Base-by-base conservation (phyloP, 345 rosid genomes). In the Ceriops zippeliana region DNA sequence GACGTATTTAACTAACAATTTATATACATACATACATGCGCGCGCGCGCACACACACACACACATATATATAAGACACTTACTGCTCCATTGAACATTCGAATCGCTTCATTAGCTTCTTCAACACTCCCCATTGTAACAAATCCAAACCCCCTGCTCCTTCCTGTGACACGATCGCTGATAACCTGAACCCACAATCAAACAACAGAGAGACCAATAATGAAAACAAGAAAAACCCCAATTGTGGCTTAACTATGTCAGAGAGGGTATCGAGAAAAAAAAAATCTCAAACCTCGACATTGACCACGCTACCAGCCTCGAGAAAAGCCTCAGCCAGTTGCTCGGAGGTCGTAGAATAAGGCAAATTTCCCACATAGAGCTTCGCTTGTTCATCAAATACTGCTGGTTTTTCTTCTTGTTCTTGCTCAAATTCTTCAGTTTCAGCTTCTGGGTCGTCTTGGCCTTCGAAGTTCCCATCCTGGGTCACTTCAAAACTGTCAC, bases 81-180 rank as follows among this genome's bases (percentile, higher is more conserved):
- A 91, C 97, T 54, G 97, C 82, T 77, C 89, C 90, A 81, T 89
- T 83, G 73, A 88, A 85, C 88, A 83, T 76, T 57, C 82, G 80
- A 68, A 95, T 95, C 1, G 99, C 97, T 62, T 88, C 85, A 61
- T 89, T 81, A 63, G 99, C 99, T 77, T 91, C 96, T 58, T 89
- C 89, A 46, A 80, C 70, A 72, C 76, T 85, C 58, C 61, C 90
- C 99, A 95, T 88, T 3, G 93, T 83, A 6, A 91, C 91, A 73
- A 95, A 91, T 15, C 84, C 99, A 66, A 95, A 95, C 7, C 97
- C 99, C 71, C 99, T 89, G 90, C 99, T 95, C 84, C 97, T 87
- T 68, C 90, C 96, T 5, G 92, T 91, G 10, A 84, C 89, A 74
- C 90, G 82, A 81, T 89, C 88, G 61, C 87, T 85, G 8, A 91